These are phyloP conservation scores for Deuterostichococcus epilithicus DNA, from an alignment of 139 green algal genomes.

Conservation along the genomic window DNA sequence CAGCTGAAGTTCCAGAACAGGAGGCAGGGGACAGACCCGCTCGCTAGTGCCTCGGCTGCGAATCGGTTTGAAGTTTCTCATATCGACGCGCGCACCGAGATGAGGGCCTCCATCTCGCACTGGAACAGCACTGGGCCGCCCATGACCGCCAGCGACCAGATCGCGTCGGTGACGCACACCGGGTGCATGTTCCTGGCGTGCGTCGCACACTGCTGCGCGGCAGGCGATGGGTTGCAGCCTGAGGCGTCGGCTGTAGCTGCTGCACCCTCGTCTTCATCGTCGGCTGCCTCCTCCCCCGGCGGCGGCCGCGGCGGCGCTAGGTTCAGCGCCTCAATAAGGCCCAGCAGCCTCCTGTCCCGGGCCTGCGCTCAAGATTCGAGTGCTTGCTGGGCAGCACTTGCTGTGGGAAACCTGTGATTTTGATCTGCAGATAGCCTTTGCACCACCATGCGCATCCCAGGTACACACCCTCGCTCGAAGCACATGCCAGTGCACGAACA, in stretches of 20 bases:
- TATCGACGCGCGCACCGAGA: neutral
- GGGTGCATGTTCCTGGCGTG: neutral
- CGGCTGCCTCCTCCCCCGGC: too few species aligned
- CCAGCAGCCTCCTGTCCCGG: neutral
- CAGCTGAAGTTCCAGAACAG: too few species aligned
- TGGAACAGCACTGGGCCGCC: neutral
- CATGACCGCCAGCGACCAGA: neutral
- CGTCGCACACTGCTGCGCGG: neutral
- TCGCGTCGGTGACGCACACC: neutral
- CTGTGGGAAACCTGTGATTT: too few species aligned
- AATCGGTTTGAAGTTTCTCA: too few species aligned
- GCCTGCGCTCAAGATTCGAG: neutral
- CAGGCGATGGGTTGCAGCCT: too few species aligned
- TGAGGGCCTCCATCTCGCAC: neutral
- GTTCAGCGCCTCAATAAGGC: conserved; percentile 5
- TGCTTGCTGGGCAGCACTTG: neutral
- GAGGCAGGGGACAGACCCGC: too few species aligned
- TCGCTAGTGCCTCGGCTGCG: too few species aligned
- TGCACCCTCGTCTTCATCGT: neutral
- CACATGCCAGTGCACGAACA: too few species aligned
- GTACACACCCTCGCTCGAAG: too few species aligned
- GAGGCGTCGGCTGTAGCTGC: neutral
- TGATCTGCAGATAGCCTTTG: too few species aligned
- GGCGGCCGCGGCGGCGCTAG: neutral
- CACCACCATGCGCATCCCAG: too few species aligned